Base-by-base conservation (phyloP, 2,329 filamentous ascomycete species). In the Pseudogymnoascus sp. region DNA sequence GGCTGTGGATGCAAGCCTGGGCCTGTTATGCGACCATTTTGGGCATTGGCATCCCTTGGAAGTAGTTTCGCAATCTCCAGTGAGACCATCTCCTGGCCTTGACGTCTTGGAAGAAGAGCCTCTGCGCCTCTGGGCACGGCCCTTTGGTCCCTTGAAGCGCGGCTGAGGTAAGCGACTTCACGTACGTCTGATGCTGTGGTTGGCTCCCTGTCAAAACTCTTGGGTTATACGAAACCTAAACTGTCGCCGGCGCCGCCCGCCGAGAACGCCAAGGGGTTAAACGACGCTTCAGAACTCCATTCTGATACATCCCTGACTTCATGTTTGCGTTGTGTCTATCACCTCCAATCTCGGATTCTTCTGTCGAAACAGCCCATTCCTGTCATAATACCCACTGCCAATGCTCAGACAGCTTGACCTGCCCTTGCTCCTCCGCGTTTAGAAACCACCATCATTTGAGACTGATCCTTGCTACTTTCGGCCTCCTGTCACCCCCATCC, bases 241-340 rank as follows among this genome's bases (percentile, higher is more conserved):
- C 25, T 54, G 47, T 54, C 47, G 47, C 47, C 47, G 47, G 2
- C 1, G 4, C 47, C 28, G 25, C 18, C 25, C 47, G 28, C 25
- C 30, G 16, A 54, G 25, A 54, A 54, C 47, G 47, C 47, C 47
- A 54, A 54, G 47, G 47, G 28, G 47, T 54, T 54, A 54, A 32
- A 54, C 47, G 47, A 54, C 25, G 47, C 47, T 54, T 54, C 47
- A 54, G 47, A 54, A 54, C 47, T 54, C n/a, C n/a, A 30, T 32
- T 54, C 47, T 54, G 47, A 54, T 54, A 54, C 47, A 54, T 54
- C 47, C 32, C 8, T n/a, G 32, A 54, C 47, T 54, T 54, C 47
- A 54, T 54, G 6, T 54, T 32, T 32, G 47, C 25, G 47, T 32
- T 54, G 28, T 32, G 16, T 28, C 28, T 9, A 54, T 54, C 47